Conservation (phyloP, 768 basidiomycete species). For the Tricholoma sp. region DNA sequence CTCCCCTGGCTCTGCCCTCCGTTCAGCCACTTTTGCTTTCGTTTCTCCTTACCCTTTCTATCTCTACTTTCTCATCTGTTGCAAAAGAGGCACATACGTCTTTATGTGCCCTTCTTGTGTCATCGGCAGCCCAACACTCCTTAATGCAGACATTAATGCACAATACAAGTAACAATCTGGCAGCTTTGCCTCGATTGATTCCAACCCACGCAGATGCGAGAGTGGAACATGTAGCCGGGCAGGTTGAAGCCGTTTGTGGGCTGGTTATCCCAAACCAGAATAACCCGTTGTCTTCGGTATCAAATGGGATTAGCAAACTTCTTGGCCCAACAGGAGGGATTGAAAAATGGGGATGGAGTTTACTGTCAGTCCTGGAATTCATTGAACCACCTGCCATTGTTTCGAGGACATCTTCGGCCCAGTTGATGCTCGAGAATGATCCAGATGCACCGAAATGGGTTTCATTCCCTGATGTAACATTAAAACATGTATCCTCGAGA, state of each 20-base stretch:
- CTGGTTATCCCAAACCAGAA: conserved; percentile 27
- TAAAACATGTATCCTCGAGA: conserved; percentile 51
- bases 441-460: conserved; percentile 28
- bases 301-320: conserved; percentile 51
- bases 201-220: conserved; percentile 67
- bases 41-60: conserved; percentile 69
- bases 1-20: conserved; percentile 60
- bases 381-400: conserved; percentile 44
- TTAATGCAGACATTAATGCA: conserved; percentile 55
- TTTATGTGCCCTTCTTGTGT: conserved; percentile 42
- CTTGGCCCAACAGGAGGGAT: conserved; percentile 80
- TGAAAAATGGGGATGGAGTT: conserved; percentile 88
- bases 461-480: conserved; percentile 54
- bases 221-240: conserved; percentile 59
- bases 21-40: conserved; percentile 64
- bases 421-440: conserved; percentile 53
- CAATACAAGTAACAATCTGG: conserved; percentile 58
- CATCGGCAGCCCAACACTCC: conserved; percentile 36
- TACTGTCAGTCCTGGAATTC: conserved; percentile 81
- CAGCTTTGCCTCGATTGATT: conserved; percentile 68
- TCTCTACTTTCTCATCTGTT: conserved; percentile 51
- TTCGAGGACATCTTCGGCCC: conserved; percentile 43
- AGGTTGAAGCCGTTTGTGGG: conserved; percentile 68
- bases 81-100: conserved; percentile 40
- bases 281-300: conserved; percentile 38